phyloP scores from a whole-genome alignment of 495 filamentous ascomycete species.

The Aspergillus nanangensis region DNA sequence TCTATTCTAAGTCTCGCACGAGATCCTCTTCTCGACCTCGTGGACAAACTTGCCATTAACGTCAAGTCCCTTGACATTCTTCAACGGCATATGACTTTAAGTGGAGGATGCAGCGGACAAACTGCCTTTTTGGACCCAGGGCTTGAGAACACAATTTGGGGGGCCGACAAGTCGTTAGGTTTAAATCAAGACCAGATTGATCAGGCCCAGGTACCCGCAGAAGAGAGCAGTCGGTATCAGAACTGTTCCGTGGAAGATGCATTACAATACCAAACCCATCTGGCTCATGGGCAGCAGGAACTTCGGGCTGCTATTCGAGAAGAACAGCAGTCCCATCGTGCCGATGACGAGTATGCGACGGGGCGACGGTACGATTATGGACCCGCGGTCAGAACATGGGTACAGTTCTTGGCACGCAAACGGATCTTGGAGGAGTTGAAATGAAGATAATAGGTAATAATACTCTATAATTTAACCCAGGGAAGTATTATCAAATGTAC shows the following conservation, averaged over 20 bases:
- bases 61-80: constrained; percentile 36
- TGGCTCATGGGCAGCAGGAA: constrained; percentile 28
- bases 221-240: constrained; percentile 12
- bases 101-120: too few relatives aligned
- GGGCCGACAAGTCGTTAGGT: constrained; percentile 27
- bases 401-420: constrained; percentile 41
- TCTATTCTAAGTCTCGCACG: constrained; percentile 50
- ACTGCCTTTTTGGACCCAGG: too few relatives aligned
- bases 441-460: too few relatives aligned
- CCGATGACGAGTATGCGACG: constrained; percentile 43
- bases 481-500: too few relatives aligned
- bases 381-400: constrained; percentile 40
- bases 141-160: constrained; percentile 23
- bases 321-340: constrained; percentile 33
- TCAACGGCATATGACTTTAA: constrained; percentile 24
- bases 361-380: constrained; percentile 45
- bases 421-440: constrained; percentile 23
- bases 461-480: too few relatives aligned
- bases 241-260: constrained; percentile 22
- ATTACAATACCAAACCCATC: constrained; percentile 18
- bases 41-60: constrained; percentile 41
- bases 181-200: constrained; percentile 33
- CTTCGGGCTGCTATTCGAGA: constrained; percentile 38
- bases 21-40: constrained; percentile 43
- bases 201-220: constrained; percentile 16